Base-by-base conservation (phyloP, 106 monocot species). In the Cymbidium sinense region DNA sequence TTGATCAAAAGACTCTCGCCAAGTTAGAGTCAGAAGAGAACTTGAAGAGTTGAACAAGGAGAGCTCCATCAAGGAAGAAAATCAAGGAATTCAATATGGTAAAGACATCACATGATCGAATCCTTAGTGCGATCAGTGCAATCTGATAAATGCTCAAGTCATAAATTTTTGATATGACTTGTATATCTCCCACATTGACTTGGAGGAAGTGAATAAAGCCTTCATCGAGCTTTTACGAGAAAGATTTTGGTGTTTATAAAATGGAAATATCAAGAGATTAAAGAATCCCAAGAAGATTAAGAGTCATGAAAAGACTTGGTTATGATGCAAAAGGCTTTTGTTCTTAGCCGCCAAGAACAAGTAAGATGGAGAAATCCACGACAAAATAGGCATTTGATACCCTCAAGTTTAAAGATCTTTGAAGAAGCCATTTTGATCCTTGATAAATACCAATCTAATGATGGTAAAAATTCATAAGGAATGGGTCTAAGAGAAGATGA, bases 211-310 rank as follows among this genome's bases (percentile, higher is more conserved):
- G 13, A 83, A 83, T 41, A 82, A 70, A 85, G 31, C 85, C 85
- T 39, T 87, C 85, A 29, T 85, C 79, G 88, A 88, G 37, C 73
- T 86, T n/a, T 70, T 83, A 30, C 54, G 90, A 86, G 86, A 96
- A 91, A 85, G 87, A 91, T 70, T 71, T 89, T 69, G 74, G 84
- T 3, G 65, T 99, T 31, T 89, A 87, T 78, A 88, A 82, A n/a
- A n/a, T n/a, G n/a, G n/a, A n/a, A n/a, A n/a, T n/a, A n/a, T n/a
- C n/a, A n/a, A n/a, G n/a, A n/a, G 43, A 79, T 34, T 2, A 74
- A 47, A 2, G 88, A 84, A 77, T 70, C 82, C 19, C 82, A 78
- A 47, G 65, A 77, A 33, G 83, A 87, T 34, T 92, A 89, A 84
- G 62, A 64, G 81, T 94, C 4, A 39, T 80, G 2, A 82, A 88